Conservation (phyloP, 371 early-diverging fungal genomes). For the Mucor saturninus region DNA sequence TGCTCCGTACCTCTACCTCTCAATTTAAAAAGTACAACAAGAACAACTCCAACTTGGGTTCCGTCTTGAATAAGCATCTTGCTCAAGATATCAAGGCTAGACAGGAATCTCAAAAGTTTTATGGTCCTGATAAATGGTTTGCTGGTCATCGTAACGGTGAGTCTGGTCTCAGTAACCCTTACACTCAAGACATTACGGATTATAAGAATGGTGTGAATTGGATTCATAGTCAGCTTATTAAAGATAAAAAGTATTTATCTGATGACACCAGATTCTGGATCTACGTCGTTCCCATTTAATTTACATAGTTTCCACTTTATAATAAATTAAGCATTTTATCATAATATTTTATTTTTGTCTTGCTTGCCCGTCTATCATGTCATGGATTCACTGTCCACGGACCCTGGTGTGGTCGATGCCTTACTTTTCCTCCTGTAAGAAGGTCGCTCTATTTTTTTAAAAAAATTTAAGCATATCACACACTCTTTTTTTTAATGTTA, state of each 20-base stretch:
- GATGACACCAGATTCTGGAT: conserved; percentile 17
- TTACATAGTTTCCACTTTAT: no score
- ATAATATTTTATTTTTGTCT: no score
- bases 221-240: conserved; percentile 8
- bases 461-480: no score
- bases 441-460: no score
- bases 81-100: conserved; percentile 9
- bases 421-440: no score
- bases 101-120: conserved; percentile 12
- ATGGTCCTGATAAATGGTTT: conserved; percentile 15
- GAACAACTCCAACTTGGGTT: neutral
- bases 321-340: no score
- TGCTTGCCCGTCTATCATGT: no score
- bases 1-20: conserved; percentile 8
- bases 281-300: conserved; percentile 10
- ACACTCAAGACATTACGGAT: conserved; percentile 8
- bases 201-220: conserved; percentile 16
- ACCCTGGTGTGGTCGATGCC: no score
- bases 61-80: neutral
- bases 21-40: conserved; percentile 1
- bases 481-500: no score
- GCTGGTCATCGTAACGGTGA: conserved; percentile 15
- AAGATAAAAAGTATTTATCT: conserved; percentile 5
- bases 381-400: no score
- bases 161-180: neutral